Evolutionary conservation across 2,329 filamentous ascomycete genomes (phyloP), one percentile per base, ranked within the genome.

Genomic region (Phialophora tarda): DNA sequence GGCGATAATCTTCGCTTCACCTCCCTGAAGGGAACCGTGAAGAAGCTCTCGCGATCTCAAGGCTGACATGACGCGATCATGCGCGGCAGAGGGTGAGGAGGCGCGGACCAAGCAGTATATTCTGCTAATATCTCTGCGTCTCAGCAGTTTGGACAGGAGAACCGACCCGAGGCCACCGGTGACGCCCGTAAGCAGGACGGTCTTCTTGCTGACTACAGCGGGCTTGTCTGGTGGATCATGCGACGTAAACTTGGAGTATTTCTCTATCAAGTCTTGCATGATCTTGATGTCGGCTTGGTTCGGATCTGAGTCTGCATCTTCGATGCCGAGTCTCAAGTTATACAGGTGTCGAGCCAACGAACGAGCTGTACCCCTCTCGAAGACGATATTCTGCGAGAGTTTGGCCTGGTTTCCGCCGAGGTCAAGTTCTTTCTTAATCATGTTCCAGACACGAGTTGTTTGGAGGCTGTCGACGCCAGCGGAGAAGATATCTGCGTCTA

Each of bases 121-220:
- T 11, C 26, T 59, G 21, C 41, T 11, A 23, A 59, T 59, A 24
- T 47, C 56, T 11, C 34, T 6, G 11, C 21, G 34, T 82, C 84
- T 17, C 1, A 76, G 71, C 6, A 87, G 77, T 24, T 80, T 74
- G 24, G 81, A 74, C 1, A 86, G 79, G 1, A 89, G 78, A 69
- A 89, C 86, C 0, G 85, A 81, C 1, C 89, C 89, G 0, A 91
- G 79, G 1, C 87, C 88, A 0, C 89, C 89, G 0, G 88, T 90
- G 0, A 84, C 83, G 1, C 89, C 89, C 0, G 88, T 91, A 3
- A 90, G 56, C n/a, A 71, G 58, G 12, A 41, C 30, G 38, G 23
- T 65, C 59, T 21, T 65, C 59, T 21, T 53, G 59, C 38, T 62
- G 61, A 32, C 4, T 57, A 26, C 23, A 41, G n/a, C 56, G 8